Base-by-base conservation (phyloP, 2,329 filamentous ascomycete species). In the Didymosphaeria variabile region DNA sequence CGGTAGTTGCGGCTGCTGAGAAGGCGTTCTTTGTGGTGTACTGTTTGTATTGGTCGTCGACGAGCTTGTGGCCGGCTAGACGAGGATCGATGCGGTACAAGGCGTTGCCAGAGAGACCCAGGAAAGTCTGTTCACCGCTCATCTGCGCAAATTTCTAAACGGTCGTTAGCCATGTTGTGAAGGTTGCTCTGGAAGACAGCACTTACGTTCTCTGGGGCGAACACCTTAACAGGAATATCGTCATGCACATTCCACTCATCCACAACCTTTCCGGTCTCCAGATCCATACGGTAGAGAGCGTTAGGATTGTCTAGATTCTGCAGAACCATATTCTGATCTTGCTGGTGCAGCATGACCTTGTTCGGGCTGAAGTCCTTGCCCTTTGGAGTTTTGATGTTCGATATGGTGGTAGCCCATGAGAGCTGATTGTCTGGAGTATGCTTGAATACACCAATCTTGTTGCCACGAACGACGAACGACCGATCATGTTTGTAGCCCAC, bases 221-320 rank as follows among this genome's bases (percentile, higher is more conserved):
- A 98, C 10, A 90, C 95, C 57, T 92, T 89, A 63, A 98, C 92
- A 0, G 92, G 90, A 58, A 99, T 97, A 75, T 98, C 92, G 64
- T 99, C 94, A 74, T 99, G 94, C 15, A 99, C 87, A 71, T 97
- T 97, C 95, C 95, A 99, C 79, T 99, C 95, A 73, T 99, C 95
- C 1, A 98, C 93, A 38, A 99, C 92, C 81, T 97, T 98, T 68
- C 95, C 95, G 70, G 96, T 96, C 78, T 99, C 94, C 47, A 99
- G 85, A 80, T 99, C 95, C 95, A 99, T 98, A 49, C 92, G 92
- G 78, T 94, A 99, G 1, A 99, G 86, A 55, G 92, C 93, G 81
- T 97, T 94, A 1, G 94, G 92, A 67, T 98, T 91, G 55, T 89
- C 81, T 29, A 78, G 84, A 70, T 96, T 94, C 77, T 97, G 94